These are phyloP conservation scores for Naegleria fowleri DNA, from an alignment of 208 protist genomes.

Conservation along the genomic window DNA sequence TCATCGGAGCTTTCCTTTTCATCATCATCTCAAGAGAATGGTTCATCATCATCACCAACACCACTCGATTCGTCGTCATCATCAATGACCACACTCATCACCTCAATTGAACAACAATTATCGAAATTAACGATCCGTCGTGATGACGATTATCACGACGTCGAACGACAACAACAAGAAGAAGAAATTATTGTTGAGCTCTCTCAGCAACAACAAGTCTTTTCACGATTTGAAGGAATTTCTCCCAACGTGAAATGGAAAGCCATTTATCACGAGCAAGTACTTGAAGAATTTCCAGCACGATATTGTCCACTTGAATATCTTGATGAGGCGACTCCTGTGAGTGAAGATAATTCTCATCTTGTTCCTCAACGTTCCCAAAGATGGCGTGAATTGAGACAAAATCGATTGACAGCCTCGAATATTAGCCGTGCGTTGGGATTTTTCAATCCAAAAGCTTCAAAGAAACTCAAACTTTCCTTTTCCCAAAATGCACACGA, in stretches of 20 bases:
- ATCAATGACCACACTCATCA: too few species aligned
- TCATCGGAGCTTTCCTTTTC: too few species aligned
- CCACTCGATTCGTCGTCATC: too few species aligned
- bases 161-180: too few species aligned
- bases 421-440: not conserved
- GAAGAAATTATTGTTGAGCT: too few species aligned
- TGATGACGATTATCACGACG: too few species aligned
- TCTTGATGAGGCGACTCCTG: not conserved
- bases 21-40: too few species aligned
- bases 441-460: not conserved
- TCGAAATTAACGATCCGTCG: too few species aligned
- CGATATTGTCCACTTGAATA: not conserved
- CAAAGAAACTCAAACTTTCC: not conserved
- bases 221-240: not conserved
- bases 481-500: not conserved
- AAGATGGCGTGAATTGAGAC: not conserved
- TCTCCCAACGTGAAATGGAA: constrained; percentile 18
- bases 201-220: too few species aligned
- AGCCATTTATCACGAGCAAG: not conserved
- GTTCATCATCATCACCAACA: too few species aligned
- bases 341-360: not conserved
- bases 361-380: not conserved
- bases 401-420: not conserved
- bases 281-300: not conserved
- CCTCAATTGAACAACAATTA: too few species aligned